phyloP scores from a whole-genome alignment of 176 grass and related monocot species.

The Oryza punctata region DNA sequence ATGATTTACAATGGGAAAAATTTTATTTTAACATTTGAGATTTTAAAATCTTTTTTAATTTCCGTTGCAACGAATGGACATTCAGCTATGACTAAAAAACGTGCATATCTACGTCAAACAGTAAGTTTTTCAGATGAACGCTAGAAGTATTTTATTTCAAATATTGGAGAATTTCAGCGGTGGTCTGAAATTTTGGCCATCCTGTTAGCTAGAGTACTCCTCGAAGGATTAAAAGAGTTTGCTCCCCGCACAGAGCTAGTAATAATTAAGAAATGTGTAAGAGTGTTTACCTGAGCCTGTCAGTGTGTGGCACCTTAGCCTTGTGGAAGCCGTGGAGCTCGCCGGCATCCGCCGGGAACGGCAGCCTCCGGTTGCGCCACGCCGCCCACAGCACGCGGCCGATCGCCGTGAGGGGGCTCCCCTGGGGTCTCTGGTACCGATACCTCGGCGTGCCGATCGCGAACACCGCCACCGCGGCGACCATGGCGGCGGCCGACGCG shows the following conservation, averaged over 20 bases:
- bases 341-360: conserved; percentile 25
- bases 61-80: too few relatives aligned
- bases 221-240: too few relatives aligned
- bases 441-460: conserved; percentile 30
- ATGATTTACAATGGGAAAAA: too few relatives aligned
- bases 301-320: conserved; percentile 45
- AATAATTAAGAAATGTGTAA: too few relatives aligned
- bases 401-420: conserved; percentile 54
- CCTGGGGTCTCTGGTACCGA: conserved; percentile 43
- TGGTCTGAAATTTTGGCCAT: neutral
- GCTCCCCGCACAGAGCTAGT: too few relatives aligned
- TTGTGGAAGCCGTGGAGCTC: conserved; percentile 40
- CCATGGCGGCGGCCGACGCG: conserved; percentile 52
- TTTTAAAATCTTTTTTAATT: too few relatives aligned
- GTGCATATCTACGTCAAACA: neutral
- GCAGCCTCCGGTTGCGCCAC: conserved; percentile 45
- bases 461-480: conserved; percentile 39
- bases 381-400: conserved; percentile 38
- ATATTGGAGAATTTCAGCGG: neutral
- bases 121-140: neutral
- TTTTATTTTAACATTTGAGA: too few relatives aligned
- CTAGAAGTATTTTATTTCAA: too few relatives aligned
- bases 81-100: too few relatives aligned
- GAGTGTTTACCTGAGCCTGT: conserved; percentile 37
- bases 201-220: too few relatives aligned